Evolutionary conservation across 805 yeast species (phyloP).

Genomic region (Wickerhamiella occidentalis): DNA sequence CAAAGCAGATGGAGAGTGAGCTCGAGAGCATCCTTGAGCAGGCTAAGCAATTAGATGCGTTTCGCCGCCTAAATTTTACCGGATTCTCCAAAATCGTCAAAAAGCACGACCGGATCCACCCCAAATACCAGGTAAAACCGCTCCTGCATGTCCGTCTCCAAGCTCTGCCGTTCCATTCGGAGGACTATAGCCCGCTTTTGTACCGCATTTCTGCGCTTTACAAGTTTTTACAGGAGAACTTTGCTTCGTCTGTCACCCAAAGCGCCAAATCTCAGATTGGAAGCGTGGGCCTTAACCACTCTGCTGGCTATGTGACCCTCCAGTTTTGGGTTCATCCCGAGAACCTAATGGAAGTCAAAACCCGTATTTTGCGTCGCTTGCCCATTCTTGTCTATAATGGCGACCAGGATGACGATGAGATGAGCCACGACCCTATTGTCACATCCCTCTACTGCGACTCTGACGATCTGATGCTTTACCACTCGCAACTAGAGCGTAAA

Average conservation of each 20-base stretch:
- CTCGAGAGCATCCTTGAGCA: conserved; percentile 62
- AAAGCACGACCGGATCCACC: conserved; percentile 87
- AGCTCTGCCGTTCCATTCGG: conserved; percentile 82
- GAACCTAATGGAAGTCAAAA: conserved; percentile 90
- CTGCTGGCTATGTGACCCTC: conserved; percentile 39
- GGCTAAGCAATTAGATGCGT: conserved; percentile 79
- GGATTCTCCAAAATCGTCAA: conserved; percentile 91
- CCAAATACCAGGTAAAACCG: conserved; percentile 80
- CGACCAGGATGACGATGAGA: conserved; percentile 37
- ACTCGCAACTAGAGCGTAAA: conserved; percentile 58
- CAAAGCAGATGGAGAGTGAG: conserved; percentile 47
- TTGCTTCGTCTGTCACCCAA: conserved; percentile 28
- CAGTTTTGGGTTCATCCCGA: conserved; percentile 98
- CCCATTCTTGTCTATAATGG: conserved; percentile 75
- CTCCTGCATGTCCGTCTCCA: conserved; percentile 76
- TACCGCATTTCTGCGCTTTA: conserved; percentile 67
- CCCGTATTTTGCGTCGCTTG: conserved; percentile 83
- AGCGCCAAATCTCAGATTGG: conserved; percentile 27
- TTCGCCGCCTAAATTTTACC: conserved; percentile 84
- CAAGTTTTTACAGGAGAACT: conserved; percentile 68
- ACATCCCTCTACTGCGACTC: conserved; percentile 85
- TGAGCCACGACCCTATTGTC: conserved; percentile 58
- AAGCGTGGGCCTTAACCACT: conserved; percentile 26
- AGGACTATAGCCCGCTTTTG: conserved; percentile 84
- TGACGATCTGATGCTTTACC: conserved; percentile 68